Evolutionary conservation across 768 basidiomycete species (phyloP).

Genomic region (Calocera viscosa): DNA sequence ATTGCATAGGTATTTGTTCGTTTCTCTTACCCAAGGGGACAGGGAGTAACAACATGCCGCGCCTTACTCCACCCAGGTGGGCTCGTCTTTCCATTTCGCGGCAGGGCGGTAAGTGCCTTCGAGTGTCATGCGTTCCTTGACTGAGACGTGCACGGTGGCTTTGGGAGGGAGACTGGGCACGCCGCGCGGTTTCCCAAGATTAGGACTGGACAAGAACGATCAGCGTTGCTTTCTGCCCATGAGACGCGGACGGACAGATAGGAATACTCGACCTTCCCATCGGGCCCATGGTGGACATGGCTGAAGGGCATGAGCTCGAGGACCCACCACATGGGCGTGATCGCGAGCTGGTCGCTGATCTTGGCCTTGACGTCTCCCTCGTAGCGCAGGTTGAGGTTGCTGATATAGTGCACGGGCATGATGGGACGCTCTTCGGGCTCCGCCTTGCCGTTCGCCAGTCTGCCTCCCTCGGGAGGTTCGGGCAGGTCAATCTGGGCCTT

Average conservation of each 20-base stretch:
- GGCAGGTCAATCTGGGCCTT: neutral
- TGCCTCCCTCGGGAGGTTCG: neutral
- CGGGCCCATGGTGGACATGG: neutral
- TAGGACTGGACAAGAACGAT: neutral
- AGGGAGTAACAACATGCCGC: neutral
- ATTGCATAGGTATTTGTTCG: neutral
- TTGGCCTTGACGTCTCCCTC: neutral
- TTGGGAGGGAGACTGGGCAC: neutral
- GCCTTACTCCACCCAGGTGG: neutral
- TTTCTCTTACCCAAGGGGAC: neutral
- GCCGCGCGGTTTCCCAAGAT: neutral
- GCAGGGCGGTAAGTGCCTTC: neutral
- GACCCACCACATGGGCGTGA: neutral
- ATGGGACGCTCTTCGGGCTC: neutral
- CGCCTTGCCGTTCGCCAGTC: neutral
- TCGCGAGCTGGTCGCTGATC: neutral
- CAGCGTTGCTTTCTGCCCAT: neutral
- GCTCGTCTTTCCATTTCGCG: neutral
- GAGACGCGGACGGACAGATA: neutral
- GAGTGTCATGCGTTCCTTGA: neutral
- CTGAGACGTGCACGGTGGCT: neutral
- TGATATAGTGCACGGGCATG: neutral
- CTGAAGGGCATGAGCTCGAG: neutral
- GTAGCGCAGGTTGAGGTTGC: slow-evolving; percentile 1
- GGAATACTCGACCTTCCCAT: neutral